Conservation (phyloP, 2,329 filamentous ascomycete genomes). For the Fusarium chlamydosporum region DNA sequence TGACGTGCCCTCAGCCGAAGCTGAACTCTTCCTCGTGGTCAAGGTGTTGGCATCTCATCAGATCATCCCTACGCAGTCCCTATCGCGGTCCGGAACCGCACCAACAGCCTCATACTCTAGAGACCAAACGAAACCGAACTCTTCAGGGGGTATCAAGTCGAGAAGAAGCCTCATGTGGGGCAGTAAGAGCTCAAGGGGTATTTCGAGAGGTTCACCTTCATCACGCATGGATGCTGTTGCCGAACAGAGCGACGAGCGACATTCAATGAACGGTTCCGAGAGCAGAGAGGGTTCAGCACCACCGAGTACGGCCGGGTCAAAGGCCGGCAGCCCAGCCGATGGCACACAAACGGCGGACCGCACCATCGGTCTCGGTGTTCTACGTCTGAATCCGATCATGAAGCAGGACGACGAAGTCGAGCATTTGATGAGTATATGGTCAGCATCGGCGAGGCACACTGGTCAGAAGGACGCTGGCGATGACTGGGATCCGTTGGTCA, state of each 20-base stretch:
- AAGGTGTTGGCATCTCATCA: conserved; percentile 77
- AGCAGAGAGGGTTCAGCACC: conserved; percentile 63
- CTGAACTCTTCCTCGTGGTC: conserved; percentile 85
- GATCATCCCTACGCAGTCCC: conserved; percentile 61
- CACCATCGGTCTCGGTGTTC: conserved; percentile 80
- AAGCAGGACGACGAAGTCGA: conserved; percentile 80
- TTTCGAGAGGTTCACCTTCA: conserved; percentile 64
- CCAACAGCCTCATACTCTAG: conserved; percentile 59
- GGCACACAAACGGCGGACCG: conserved; percentile 60
- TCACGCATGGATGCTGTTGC: conserved; percentile 70
- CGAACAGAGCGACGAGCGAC: conserved; percentile 63
- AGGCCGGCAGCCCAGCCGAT: conserved; percentile 46
- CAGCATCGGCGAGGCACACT: conserved; percentile 68
- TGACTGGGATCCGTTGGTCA: conserved; percentile 80
- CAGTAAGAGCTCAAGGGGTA: conserved; percentile 68
- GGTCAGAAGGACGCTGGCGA: conserved; percentile 72
- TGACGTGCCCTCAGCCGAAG: conserved; percentile 72
- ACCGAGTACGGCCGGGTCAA: conserved; percentile 71
- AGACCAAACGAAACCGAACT: conserved; percentile 63
- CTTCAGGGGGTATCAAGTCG: conserved; percentile 67
- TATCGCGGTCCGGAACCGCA: conserved; percentile 66
- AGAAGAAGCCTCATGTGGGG: conserved; percentile 80
- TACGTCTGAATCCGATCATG: conserved; percentile 82
- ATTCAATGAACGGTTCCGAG: conserved; percentile 54
- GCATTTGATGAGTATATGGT: conserved; percentile 83